A percentile compares a stretch with the other conserved stretches of the same genome.
Conservation (phyloP, 2,329 filamentous ascomycete species). For the Colletotrichum cuscutae region DNA sequence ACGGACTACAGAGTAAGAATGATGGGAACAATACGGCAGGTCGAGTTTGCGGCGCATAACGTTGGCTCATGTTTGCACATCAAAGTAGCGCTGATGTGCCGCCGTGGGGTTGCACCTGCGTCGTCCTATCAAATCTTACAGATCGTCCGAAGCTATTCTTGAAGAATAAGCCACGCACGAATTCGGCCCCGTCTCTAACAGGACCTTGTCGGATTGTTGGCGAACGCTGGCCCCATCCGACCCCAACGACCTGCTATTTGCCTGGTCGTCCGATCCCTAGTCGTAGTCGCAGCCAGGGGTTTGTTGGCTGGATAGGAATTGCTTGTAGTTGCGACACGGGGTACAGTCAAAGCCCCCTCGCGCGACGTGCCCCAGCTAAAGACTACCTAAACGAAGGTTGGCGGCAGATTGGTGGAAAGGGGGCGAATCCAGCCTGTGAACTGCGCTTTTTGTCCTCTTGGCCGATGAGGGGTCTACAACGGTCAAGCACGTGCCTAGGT, state of each 20-base stretch:
- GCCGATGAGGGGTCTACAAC: neutral
- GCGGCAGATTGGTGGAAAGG: neutral
- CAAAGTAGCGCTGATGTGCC: neutral
- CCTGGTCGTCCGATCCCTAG: neutral
- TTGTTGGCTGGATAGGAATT: constrained; percentile 1
- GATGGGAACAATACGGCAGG: neutral
- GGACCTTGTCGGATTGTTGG: neutral
- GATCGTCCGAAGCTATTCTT: neutral
- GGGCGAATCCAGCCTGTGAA: neutral
- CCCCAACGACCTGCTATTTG: neutral
- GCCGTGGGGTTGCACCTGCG: neutral
- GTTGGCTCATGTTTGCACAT: constrained; percentile 7
- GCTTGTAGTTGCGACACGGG: constrained; percentile 12
- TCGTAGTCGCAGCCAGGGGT: constrained; percentile 2
- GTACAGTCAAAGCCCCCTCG: constrained; percentile 17
- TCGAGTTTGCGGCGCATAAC: constrained; percentile 3
- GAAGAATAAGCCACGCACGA: constrained; percentile 12
- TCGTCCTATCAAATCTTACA: neutral
- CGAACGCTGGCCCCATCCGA: neutral
- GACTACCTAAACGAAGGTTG: neutral
- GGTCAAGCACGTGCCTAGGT: neutral
- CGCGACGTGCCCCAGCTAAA: neutral
- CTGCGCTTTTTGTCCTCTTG: neutral
- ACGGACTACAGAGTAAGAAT: neutral
- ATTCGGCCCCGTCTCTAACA: constrained; percentile 9